phyloP scores from a whole-genome alignment of 2,329 filamentous ascomycete genomes.

The Colletotrichum melonis region DNA sequence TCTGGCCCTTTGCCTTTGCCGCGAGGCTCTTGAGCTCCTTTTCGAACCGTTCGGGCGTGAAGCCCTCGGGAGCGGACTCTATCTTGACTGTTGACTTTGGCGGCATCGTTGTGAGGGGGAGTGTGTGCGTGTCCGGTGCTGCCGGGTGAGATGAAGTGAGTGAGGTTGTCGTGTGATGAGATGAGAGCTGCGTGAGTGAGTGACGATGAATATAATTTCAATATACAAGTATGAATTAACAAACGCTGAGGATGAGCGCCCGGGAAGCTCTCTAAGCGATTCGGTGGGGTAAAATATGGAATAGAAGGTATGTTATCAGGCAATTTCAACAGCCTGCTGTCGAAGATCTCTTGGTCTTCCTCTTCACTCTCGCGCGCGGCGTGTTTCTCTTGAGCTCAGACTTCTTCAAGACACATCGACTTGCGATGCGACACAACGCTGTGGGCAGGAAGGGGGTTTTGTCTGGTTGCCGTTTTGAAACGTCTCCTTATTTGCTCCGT shows the following conservation, averaged over 20 bases:
- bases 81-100: constrained; percentile 27
- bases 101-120: constrained; percentile 15
- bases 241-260: constrained; percentile 10
- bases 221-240: constrained; percentile 1
- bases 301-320: background rate
- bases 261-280: background rate
- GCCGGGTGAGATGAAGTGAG: background rate
- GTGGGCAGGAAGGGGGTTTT: constrained; percentile 23
- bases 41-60: constrained; percentile 65
- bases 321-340: constrained; percentile 35
- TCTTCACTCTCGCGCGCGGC: background rate
- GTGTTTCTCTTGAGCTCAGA: background rate
- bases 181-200: background rate
- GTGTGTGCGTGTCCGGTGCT: background rate
- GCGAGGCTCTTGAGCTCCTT: constrained; percentile 64
- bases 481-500: constrained; percentile 28
- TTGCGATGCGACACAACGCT: constrained; percentile 25
- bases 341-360: constrained; percentile 9
- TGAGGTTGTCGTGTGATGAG: background rate
- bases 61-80: constrained; percentile 42
- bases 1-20: constrained; percentile 52
- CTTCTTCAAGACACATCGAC: constrained; percentile 9
- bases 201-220: background rate
- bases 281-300: background rate
- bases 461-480: constrained; percentile 31